Evolutionary conservation across 345 rosid genomes (phyloP), one percentile per base, ranked within the genome.

Genomic region (Garcia nutans): DNA sequence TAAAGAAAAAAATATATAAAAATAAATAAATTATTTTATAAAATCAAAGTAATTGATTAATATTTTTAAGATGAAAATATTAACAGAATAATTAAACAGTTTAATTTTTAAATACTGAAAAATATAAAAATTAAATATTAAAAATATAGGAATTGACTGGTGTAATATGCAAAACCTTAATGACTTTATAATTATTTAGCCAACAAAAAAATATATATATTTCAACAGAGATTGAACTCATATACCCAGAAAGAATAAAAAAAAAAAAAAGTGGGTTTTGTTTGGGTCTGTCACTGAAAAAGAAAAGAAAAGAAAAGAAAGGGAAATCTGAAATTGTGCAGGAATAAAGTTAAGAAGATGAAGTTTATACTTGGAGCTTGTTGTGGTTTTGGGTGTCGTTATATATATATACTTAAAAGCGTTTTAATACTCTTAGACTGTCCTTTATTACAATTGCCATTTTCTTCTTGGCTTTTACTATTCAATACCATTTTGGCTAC

Each of bases 381-480:
- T 23, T 42, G 31, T n/a, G 5, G 5, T 24, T 8, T 41, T 10
- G 12, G 23, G 62, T 74, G 63, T 52, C 56, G 5, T 52, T 52
- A 65, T 44, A 6, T 44, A 6, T 10, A 44, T 44, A 6, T 44
- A 10, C 47, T 6, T 44, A 44, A 44, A 44, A 10, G 47, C 31
- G 50, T 22, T 68, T 19, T 31, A 41, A 72, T 70, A 77, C 66
- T 9, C 31, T 45, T 16, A 23, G 31, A 67, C 64, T 54, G 63
- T 55, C 62, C 16, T 70, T 81, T 66, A 71, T 42, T 56, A 13
- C 65, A 33, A 41, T 77, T 68, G 79, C 86, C 81, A 1, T 77
- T 61, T 79, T 83, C 77, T 65, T 8, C 44, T 62, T 79, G 81
- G 49, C 63, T 42, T 61, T 28, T 28, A 28, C 31, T 73, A 62